Percentiles rank a stretch among this genome's conserved stretches.
These are phyloP conservation scores for Pascua guehoae DNA, from an alignment of 1,284 basidiomycete species.

Conservation along the genomic window DNA sequence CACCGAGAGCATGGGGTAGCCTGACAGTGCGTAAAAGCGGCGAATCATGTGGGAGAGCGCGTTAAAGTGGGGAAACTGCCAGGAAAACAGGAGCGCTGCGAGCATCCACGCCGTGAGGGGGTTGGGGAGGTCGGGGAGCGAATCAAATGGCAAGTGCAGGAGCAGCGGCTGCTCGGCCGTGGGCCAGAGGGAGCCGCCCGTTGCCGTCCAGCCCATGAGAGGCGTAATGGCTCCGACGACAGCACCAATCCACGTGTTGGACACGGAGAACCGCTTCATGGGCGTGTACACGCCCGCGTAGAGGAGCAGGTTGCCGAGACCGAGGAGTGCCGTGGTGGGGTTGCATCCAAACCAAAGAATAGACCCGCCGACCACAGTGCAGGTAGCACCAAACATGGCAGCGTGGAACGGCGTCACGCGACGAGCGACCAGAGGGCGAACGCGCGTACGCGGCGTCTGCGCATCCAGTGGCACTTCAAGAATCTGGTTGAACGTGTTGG, in stretches of 20 bases:
- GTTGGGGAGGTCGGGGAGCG: slow-evolving; percentile 51
- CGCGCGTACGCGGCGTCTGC: slow-evolving; percentile 89
- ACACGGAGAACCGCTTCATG: slow-evolving; percentile 82
- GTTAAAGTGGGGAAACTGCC: slow-evolving; percentile 99
- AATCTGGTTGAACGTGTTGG: slow-evolving; percentile 92
- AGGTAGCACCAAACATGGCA: slow-evolving; percentile 67
- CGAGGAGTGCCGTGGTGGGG: slow-evolving; percentile 79
- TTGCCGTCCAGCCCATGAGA: slow-evolving; percentile 97
- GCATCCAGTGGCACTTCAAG: slow-evolving; percentile 95
- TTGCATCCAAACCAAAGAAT: slow-evolving; percentile 83
- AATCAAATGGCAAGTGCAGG: slow-evolving; percentile 33
- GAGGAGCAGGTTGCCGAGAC: slow-evolving; percentile 77
- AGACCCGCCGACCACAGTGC: slow-evolving; percentile 71
- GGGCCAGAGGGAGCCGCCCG: slow-evolving; percentile 74
- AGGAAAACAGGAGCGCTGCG: slow-evolving; percentile 81
- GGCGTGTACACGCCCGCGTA: slow-evolving; percentile 93
- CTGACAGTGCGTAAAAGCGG: slow-evolving; percentile 85
- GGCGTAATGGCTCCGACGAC: slow-evolving; percentile 91
- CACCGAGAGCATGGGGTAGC: slow-evolving; percentile 90
- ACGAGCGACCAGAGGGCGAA: slow-evolving; percentile 79
- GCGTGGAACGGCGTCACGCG: slow-evolving; percentile 83
- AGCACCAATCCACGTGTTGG: slow-evolving; percentile 93
- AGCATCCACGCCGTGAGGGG: slow-evolving; percentile 72
- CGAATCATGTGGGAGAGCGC: slow-evolving; percentile 83
- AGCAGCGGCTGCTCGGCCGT: slow-evolving; percentile 57